Percentiles rank a stretch among this genome's conserved stretches.
These are phyloP conservation scores for Yueomyces sp. DNA, from an alignment of 805 yeast species.

Conservation along the genomic window DNA sequence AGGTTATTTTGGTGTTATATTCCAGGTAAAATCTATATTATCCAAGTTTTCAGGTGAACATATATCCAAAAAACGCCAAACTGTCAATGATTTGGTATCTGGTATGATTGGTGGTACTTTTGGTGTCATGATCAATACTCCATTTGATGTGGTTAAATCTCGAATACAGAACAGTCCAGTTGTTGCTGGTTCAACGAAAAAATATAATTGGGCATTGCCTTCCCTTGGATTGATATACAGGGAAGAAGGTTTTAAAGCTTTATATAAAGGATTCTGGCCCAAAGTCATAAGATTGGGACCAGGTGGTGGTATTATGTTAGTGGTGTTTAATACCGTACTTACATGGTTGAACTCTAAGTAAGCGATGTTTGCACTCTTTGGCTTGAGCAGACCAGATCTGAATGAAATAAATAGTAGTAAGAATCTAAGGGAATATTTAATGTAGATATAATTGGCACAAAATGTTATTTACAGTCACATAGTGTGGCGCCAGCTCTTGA, in stretches of 20 bases:
- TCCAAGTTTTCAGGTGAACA: background rate
- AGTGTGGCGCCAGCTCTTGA: no score
- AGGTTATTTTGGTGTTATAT: conserved; percentile 91
- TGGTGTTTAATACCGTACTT: conserved; percentile 91
- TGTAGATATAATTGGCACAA: no score
- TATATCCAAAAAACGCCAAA: conserved; percentile 49
- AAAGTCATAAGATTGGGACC: conserved; percentile 96
- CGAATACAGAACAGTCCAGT: conserved; percentile 58
- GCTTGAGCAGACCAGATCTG: no score
- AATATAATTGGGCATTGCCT: conserved; percentile 88
- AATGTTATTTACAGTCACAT: no score
- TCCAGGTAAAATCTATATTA: conserved; percentile 66
- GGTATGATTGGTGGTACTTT: conserved; percentile 96
- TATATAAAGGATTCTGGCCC: conserved; percentile 93
- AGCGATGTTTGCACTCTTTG: no score
- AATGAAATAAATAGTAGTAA: no score
- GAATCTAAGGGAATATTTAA: no score
- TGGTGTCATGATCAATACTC: conserved; percentile 92
- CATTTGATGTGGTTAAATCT: conserved; percentile 94
- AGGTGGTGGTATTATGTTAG: conserved; percentile 96
- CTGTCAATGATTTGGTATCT: conserved; percentile 81
- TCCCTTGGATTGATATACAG: conserved; percentile 52
- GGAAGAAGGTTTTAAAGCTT: conserved; percentile 87
- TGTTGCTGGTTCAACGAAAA: conserved; percentile 59
- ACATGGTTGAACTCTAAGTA: background rate